These are phyloP conservation scores for Eudorina sp. DNA, from an alignment of 139 green algal genomes.

Conservation along the genomic window DNA sequence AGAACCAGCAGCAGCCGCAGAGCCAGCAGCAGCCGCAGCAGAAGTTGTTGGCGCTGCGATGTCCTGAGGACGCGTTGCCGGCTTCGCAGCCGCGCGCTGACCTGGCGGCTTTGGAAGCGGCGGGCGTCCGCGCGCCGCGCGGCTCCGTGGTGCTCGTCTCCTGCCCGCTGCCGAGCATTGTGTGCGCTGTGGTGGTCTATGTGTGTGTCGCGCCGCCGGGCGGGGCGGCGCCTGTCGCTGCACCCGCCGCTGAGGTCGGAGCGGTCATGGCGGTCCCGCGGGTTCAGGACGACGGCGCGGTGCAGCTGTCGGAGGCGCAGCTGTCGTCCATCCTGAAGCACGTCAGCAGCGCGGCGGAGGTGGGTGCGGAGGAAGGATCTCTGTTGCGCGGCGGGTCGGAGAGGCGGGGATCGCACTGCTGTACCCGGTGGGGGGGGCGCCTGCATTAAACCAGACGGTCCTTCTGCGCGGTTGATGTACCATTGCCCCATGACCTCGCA, in stretches of 20 bases:
- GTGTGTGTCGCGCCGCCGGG: neutral
- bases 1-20: neutral
- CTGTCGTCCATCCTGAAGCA: neutral
- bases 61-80: constrained; percentile 9
- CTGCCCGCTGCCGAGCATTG: neutral
- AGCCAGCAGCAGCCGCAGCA: neutral
- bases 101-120: constrained; percentile 6
- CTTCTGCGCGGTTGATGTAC: too few relatives aligned
- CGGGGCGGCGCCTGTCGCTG: neutral
- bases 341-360: neutral
- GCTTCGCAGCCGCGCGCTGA: neutral
- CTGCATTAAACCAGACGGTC: too few relatives aligned
- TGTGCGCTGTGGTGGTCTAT: constrained; percentile 3
- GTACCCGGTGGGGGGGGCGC: too few relatives aligned
- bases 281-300: neutral
- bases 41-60: neutral
- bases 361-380: too few relatives aligned
- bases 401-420: too few relatives aligned
- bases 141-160: constrained; percentile 20
- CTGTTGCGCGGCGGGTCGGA: too few relatives aligned
- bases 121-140: neutral
- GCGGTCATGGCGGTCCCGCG: neutral
- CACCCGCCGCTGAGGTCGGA: neutral
- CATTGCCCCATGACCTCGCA: too few relatives aligned
- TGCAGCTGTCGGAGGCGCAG: neutral